phyloP scores from a whole-genome alignment of 2,329 filamentous ascomycete genomes.

The Penicillium decumbens region DNA sequence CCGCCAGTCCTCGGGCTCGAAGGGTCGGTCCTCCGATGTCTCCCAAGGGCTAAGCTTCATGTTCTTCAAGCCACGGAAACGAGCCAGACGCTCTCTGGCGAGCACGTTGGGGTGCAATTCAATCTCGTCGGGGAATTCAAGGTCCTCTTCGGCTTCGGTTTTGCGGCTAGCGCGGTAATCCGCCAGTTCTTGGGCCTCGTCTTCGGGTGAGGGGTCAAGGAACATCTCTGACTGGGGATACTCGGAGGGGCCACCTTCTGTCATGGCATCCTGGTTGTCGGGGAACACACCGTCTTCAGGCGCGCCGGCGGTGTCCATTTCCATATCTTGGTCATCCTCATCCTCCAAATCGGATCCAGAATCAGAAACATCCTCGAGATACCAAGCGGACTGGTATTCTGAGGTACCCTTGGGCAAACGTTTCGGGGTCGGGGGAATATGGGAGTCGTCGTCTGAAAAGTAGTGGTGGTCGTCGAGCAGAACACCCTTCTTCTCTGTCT shows the following conservation, averaged over 20 bases:
- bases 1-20: conserved; percentile 86
- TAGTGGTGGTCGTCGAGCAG: conserved; percentile 96
- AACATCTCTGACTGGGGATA: conserved; percentile 95
- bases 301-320: conserved; percentile 54
- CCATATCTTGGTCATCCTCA: conserved; percentile 59
- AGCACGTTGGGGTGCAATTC: conserved; percentile 84
- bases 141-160: conserved; percentile 79
- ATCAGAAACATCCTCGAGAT: conserved; percentile 73
- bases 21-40: conserved; percentile 75
- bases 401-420: conserved; percentile 86
- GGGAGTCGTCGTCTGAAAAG: conserved; percentile 79
- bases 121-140: conserved; percentile 95
- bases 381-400: conserved; percentile 92
- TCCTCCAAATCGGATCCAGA: conserved; percentile 81
- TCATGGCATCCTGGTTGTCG: conserved; percentile 53
- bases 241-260: conserved; percentile 76
- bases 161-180: conserved; percentile 74
- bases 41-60: conserved; percentile 84
- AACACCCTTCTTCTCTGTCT: conserved; percentile 71
- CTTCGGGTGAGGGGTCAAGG: conserved; percentile 69
- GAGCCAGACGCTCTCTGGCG: conserved; percentile 75
- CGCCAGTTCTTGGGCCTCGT: conserved; percentile 76
- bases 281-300: conserved; percentile 77
- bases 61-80: conserved; percentile 90
- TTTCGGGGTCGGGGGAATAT: conserved; percentile 60